phyloP scores from a whole-genome alignment of 192 early-diverging fungal species.

The Phlyctochytrium arcticum region DNA sequence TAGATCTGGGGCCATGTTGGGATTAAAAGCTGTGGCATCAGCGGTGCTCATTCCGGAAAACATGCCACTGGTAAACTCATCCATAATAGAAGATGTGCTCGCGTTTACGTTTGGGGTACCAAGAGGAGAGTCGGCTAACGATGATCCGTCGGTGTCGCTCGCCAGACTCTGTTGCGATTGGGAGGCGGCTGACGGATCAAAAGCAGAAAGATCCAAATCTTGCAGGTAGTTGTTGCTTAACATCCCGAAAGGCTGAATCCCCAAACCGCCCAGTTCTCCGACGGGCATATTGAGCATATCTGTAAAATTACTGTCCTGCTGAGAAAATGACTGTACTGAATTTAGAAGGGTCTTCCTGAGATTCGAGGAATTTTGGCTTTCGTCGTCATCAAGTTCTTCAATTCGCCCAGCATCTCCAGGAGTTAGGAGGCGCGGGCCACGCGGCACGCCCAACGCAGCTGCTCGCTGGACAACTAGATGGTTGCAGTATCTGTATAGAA shows the following conservation, averaged over 20 bases:
- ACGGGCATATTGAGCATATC: constrained; percentile 12
- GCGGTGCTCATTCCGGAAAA: no score
- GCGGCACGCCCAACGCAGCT: constrained; percentile 18
- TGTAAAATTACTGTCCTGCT: background rate
- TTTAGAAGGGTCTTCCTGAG: background rate
- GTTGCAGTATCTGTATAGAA: constrained; percentile 16
- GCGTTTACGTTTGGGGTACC: no score
- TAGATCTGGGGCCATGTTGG: no score
- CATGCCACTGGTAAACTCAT: no score
- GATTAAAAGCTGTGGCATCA: no score
- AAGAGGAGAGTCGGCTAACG: no score
- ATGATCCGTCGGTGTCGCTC: no score
- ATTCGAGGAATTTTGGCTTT: background rate
- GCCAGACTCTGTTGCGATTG: no score
- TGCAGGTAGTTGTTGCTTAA: background rate
- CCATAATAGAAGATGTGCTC: no score
- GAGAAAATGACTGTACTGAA: background rate
- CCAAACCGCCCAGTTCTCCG: constrained; percentile 1
- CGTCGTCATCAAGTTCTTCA: constrained; percentile 7
- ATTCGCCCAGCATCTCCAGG: background rate
- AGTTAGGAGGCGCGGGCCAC: background rate
- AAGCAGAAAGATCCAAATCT: background rate
- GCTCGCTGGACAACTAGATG: constrained; percentile 19
- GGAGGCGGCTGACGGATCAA: background rate
- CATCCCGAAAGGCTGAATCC: constrained; percentile 1